Evolutionary conservation across 176 grass and related monocot species (phyloP).

Genomic region (Canna indica): DNA sequence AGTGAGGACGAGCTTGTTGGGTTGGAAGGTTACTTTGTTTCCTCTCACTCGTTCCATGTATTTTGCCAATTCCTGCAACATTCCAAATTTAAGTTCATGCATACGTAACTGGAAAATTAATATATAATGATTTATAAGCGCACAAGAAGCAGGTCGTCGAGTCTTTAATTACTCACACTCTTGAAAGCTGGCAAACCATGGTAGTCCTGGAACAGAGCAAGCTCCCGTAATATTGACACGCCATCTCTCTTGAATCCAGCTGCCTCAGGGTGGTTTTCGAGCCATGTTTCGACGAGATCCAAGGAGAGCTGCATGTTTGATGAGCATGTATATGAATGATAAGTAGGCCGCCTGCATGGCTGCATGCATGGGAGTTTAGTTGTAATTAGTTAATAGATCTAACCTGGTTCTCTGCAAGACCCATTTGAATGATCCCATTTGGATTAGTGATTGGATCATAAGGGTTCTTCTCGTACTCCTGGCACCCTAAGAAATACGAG

Average conservation of each 20-base stretch:
- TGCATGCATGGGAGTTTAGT: no score
- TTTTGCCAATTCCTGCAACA: slow-evolving; percentile 55
- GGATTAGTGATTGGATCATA: slow-evolving; percentile 52
- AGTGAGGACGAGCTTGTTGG: slow-evolving; percentile 69
- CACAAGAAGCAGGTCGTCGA: background rate
- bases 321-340: background rate
- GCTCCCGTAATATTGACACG: slow-evolving; percentile 66
- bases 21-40: slow-evolving; percentile 47
- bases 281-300: slow-evolving; percentile 75
- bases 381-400: background rate
- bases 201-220: slow-evolving; percentile 99
- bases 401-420: slow-evolving; percentile 90
- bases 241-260: slow-evolving; percentile 44
- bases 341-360: no score
- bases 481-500: slow-evolving; percentile 84
- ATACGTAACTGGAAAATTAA: slow-evolving; percentile 5
- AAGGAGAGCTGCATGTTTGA: slow-evolving; percentile 62
- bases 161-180: slow-evolving; percentile 30
- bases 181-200: slow-evolving; percentile 84
- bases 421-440: slow-evolving; percentile 92
- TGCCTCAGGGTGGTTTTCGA: slow-evolving; percentile 54
- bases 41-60: slow-evolving; percentile 70
- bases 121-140: background rate
- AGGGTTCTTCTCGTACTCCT: slow-evolving; percentile 87
- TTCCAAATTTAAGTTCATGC: no score